Percentiles rank a stretch among this genome's conserved stretches.
Conservation (phyloP, 2,329 filamentous ascomycete genomes). For the Aspergillus ochraceus region DNA sequence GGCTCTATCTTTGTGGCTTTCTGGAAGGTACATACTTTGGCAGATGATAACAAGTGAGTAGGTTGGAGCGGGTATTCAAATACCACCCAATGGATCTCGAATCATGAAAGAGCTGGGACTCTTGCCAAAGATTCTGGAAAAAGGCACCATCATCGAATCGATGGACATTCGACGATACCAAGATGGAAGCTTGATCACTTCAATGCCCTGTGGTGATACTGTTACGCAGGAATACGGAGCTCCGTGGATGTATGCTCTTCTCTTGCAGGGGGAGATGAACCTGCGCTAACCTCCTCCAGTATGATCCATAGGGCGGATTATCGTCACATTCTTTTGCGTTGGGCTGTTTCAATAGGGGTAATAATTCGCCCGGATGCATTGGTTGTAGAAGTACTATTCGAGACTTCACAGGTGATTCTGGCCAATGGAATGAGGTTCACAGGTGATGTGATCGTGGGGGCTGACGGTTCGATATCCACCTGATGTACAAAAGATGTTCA, state of each 20-base stretch:
- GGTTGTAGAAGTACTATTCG: constrained; percentile 7
- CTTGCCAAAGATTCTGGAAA: constrained; percentile 11
- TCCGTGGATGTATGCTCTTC: constrained; percentile 24
- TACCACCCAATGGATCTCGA: constrained; percentile 27
- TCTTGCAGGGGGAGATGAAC: neutral
- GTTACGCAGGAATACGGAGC: constrained; percentile 23
- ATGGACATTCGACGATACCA: constrained; percentile 22
- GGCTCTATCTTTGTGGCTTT: neutral
- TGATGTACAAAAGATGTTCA: neutral
- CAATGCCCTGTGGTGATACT: constrained; percentile 22
- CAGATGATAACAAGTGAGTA: neutral
- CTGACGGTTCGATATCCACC: constrained; percentile 15
- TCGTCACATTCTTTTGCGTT: constrained; percentile 17
- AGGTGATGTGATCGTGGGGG: constrained; percentile 20
- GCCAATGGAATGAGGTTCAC: constrained; percentile 6
- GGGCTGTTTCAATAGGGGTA: constrained; percentile 14
- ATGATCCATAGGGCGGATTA: constrained; percentile 24
- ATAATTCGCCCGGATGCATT: constrained; percentile 9
- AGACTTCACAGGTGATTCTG: constrained; percentile 9
- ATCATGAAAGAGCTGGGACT: constrained; percentile 20
- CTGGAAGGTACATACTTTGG: neutral
- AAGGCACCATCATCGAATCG: constrained; percentile 8
- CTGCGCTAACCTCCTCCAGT: constrained; percentile 5
- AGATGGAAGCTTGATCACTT: constrained; percentile 17
- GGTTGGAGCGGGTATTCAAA: constrained; percentile 30